These are phyloP conservation scores for Rubia occidens DNA, from an alignment of 305 asterid species.

Conservation along the genomic window DNA sequence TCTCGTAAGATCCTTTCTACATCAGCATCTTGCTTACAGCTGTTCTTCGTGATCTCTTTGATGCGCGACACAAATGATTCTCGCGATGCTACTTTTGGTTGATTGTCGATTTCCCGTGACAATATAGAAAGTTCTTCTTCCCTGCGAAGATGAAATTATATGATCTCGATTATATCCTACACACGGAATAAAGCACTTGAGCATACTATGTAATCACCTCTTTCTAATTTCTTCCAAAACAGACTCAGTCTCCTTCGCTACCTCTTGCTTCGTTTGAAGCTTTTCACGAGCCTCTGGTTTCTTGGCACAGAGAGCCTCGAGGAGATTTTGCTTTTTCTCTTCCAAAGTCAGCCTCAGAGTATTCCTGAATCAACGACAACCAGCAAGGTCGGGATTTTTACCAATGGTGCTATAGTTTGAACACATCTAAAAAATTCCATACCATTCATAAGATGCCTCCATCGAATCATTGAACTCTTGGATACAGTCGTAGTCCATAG, in stretches of 20 bases:
- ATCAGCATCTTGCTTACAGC: conserved; percentile 70
- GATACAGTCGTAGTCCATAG: conserved; percentile 32
- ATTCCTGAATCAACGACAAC: conserved; percentile 38
- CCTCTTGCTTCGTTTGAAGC: conserved; percentile 32
- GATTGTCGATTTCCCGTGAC: conserved; percentile 45
- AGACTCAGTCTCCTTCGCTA: conserved; percentile 36
- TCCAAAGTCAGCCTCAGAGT: conserved; percentile 30
- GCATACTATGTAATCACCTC: conserved; percentile 32
- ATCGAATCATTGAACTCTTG: conserved; percentile 40
- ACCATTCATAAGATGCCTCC: conserved; percentile 47
- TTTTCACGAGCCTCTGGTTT: conserved; percentile 42
- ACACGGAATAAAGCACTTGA: background rate
- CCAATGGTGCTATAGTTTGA: background rate
- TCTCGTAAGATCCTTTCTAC: conserved; percentile 57
- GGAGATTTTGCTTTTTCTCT: conserved; percentile 39
- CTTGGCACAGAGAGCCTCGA: conserved; percentile 29
- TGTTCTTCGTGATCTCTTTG: conserved; percentile 76
- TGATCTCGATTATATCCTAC: background rate
- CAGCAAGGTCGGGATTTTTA: background rate
- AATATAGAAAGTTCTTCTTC: conserved; percentile 48
- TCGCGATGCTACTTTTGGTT: conserved; percentile 44
- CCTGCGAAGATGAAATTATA: conserved; percentile 23
- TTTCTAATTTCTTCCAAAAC: conserved; percentile 34
- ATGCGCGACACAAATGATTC: conserved; percentile 55
- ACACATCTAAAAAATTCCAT: conserved; percentile 4